Percentiles rank a stretch among this genome's conserved stretches.
Evolutionary conservation across 1,139 yeast genomes (phyloP).

Genomic region (Suhomyces maxii): DNA sequence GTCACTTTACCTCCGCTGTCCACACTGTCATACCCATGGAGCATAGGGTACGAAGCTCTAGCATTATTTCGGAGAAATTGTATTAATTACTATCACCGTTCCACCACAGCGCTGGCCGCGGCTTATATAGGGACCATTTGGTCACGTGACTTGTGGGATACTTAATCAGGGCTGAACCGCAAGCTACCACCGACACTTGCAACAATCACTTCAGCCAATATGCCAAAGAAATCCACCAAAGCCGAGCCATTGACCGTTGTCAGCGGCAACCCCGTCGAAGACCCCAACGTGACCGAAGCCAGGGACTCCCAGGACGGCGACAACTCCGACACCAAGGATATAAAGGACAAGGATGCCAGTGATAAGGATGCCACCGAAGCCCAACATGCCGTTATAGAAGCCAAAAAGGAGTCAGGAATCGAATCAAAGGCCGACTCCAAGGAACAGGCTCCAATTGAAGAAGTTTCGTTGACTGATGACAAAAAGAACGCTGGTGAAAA

Average conservation of each 20-base stretch:
- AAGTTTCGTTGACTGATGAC: slow-evolving; percentile 15
- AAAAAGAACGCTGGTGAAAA: not conserved
- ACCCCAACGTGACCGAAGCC: slow-evolving; percentile 14
- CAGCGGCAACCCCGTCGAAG: slow-evolving; percentile 36
- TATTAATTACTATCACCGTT: slow-evolving; percentile 23
- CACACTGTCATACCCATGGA: slow-evolving; percentile 55
- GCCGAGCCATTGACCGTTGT: slow-evolving; percentile 28
- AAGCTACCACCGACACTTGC: not conserved
- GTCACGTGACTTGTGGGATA: slow-evolving; percentile 10
- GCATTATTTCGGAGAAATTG: slow-evolving; percentile 50
- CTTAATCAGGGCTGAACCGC: not conserved
- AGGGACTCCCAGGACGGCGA: slow-evolving; percentile 24
- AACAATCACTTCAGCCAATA: slow-evolving; percentile 1
- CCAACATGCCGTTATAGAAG: slow-evolving; percentile 6
- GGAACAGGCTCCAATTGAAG: slow-evolving; percentile 12
- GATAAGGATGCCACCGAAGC: slow-evolving; percentile 1
- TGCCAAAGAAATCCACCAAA: slow-evolving; percentile 11
- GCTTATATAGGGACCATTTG: slow-evolving; percentile 1
- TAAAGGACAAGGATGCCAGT: slow-evolving; percentile 1
- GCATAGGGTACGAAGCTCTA: slow-evolving; percentile 54
- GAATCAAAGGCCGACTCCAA: slow-evolving; percentile 1
- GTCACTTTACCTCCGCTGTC: slow-evolving; percentile 66
- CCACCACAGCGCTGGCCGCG: slow-evolving; percentile 12
- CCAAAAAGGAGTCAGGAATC: slow-evolving; percentile 5
- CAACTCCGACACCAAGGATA: slow-evolving; percentile 4